Percentiles rank a stretch among this genome's conserved stretches.
Evolutionary conservation across 192 early-diverging fungal species (phyloP).

Genomic region (Tieghemiomyces parasiticus): DNA sequence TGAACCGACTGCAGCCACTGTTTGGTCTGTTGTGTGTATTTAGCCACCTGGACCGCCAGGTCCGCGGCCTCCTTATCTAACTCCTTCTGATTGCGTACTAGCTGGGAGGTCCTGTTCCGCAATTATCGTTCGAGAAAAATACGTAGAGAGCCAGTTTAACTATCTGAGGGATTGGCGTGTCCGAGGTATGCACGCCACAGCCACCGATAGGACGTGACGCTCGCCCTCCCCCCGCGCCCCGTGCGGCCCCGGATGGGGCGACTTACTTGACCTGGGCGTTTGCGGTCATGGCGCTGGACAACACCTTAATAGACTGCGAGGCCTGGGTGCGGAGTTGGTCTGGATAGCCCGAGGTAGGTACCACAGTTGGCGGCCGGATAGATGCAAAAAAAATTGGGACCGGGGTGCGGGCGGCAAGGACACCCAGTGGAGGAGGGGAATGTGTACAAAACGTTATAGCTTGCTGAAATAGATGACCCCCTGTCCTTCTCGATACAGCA

Average conservation of each 20-base stretch:
- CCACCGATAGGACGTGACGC: neutral
- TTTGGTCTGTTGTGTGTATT: slow-evolving; percentile 44
- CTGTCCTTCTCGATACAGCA: no score
- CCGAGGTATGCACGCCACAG: neutral
- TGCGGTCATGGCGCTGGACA: neutral
- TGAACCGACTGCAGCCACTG: slow-evolving; percentile 68
- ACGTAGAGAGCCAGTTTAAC: no score
- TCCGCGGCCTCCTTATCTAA: slow-evolving; percentile 43
- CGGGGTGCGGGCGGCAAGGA: neutral
- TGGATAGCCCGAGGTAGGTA: no score
- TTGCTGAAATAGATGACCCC: no score
- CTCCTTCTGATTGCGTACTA: slow-evolving; percentile 46
- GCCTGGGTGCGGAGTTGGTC: neutral
- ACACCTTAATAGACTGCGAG: neutral
- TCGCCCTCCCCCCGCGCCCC: no score
- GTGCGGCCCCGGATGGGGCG: no score
- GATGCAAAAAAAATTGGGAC: neutral
- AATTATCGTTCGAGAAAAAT: no score
- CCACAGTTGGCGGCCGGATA: no score
- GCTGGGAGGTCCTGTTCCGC: slow-evolving; percentile 38
- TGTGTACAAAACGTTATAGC: neutral
- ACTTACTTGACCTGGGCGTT: neutral
- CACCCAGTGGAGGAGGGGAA: neutral
- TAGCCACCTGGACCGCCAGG: slow-evolving; percentile 28
- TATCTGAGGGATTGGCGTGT: neutral